A percentile compares a stretch with the other conserved stretches of the same genome.
Evolutionary conservation across 371 early-diverging fungal genomes (phyloP).

Genomic region (Saksenaea oblongispora): DNA sequence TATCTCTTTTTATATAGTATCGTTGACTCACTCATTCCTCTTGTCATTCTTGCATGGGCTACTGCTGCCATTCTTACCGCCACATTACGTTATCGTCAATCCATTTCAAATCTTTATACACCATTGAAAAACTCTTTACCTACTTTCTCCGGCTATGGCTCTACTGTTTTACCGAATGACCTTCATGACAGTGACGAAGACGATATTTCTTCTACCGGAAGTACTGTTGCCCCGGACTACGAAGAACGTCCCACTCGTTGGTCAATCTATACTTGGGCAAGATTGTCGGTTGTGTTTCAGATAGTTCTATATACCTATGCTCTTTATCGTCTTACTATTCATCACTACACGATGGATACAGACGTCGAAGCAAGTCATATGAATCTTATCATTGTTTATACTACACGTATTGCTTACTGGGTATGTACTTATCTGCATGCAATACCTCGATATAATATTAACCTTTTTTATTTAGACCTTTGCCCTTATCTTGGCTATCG

Average conservation of each 20-base stretch:
- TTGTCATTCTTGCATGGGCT: conserved; percentile 13
- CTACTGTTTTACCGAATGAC: conserved; percentile 8
- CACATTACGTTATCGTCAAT: conserved; percentile 9
- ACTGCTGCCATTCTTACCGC: conserved; percentile 3
- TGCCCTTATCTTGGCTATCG: conserved; percentile 20
- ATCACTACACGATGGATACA: conserved; percentile 13
- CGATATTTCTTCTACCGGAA: conserved; percentile 10
- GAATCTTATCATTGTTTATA: conserved; percentile 8
- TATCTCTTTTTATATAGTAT: conserved; percentile 1
- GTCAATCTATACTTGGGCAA: conserved; percentile 12
- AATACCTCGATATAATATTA: too few species aligned
- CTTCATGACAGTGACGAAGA: conserved; percentile 10
- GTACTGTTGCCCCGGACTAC: conserved; percentile 17
- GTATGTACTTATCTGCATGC: conserved; percentile 17
- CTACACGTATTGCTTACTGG: conserved; percentile 18
- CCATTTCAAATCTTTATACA: conserved; percentile 5
- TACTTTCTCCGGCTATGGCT: conserved; percentile 17
- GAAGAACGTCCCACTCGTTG: conserved; percentile 17
- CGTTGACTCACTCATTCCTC: conserved; percentile 16
- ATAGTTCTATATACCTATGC: conserved; percentile 11
- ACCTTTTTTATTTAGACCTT: conserved; percentile 20
- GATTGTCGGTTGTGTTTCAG: conserved; percentile 14
- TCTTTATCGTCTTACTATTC: not conserved
- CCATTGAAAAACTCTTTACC: conserved; percentile 4
- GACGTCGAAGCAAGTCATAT: conserved; percentile 17